Percentiles rank a stretch among this genome's conserved stretches.
Evolutionary conservation across 2,329 filamentous ascomycete genomes (phyloP).

Genomic region (Teratosphaeria destructans): DNA sequence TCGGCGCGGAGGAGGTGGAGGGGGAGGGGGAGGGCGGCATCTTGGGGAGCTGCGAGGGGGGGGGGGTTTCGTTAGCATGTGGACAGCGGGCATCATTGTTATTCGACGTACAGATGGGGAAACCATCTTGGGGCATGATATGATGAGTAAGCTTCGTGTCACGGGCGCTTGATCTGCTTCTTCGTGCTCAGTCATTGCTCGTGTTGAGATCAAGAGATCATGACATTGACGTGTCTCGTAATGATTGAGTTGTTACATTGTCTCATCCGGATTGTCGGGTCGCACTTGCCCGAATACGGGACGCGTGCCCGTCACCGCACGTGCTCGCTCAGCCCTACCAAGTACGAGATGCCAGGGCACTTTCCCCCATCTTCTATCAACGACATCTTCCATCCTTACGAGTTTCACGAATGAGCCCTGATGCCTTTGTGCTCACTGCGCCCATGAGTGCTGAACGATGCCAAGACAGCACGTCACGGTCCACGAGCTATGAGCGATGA

Average conservation of each 20-base stretch:
- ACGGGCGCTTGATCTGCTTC: background rate
- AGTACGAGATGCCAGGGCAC: background rate
- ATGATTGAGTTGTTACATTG: background rate
- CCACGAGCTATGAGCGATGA: conserved; percentile 29
- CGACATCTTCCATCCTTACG: too few species aligned
- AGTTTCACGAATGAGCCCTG: too few species aligned
- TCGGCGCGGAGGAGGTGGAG: conserved; percentile 38
- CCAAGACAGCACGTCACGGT: background rate
- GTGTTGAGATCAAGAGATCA: background rate
- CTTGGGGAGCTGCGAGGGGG: background rate
- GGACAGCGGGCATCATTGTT: background rate
- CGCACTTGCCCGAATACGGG: background rate
- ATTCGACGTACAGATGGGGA: background rate
- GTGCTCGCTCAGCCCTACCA: background rate
- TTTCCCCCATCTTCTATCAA: too few species aligned
- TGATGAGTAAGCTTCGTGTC: background rate
- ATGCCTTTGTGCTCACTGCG: background rate
- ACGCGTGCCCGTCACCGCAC: background rate
- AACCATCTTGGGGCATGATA: background rate
- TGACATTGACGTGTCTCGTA: background rate
- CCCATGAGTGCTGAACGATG: conserved; percentile 12
- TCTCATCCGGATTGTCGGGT: background rate
- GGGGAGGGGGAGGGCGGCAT: conserved; percentile 20
- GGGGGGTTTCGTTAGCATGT: background rate
- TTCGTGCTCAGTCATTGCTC: background rate